Evolutionary conservation across 2,329 filamentous ascomycete species (phyloP).

Genomic region (Endocalyx cinctus): DNA sequence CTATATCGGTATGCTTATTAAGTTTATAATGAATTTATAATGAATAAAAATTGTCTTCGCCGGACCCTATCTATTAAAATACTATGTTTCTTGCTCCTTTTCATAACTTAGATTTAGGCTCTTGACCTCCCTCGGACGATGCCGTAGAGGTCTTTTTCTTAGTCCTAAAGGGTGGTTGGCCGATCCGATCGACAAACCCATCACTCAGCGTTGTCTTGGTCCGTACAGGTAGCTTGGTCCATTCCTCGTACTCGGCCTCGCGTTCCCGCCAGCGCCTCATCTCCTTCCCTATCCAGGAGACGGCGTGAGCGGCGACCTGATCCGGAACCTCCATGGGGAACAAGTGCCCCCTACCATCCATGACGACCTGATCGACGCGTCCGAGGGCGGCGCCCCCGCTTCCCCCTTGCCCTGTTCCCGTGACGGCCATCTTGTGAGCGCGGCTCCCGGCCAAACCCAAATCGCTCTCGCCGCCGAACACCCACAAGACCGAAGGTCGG

Average conservation of each 20-base stretch:
- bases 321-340: constrained; percentile 76
- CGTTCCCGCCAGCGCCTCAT: constrained; percentile 52
- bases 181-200: constrained; percentile 52
- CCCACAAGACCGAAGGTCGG: constrained; percentile 62
- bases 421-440: constrained; percentile 57
- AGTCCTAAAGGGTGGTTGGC: constrained; percentile 13
- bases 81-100: background rate
- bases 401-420: constrained; percentile 62
- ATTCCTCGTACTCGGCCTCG: constrained; percentile 52
- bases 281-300: constrained; percentile 53
- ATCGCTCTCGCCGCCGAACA: constrained; percentile 59
- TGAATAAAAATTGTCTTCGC: too few species aligned
- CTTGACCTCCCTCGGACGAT: background rate
- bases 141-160: background rate
- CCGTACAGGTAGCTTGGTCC: constrained; percentile 42
- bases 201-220: constrained; percentile 55
- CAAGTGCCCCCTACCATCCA: constrained; percentile 69
- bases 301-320: constrained; percentile 58
- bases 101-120: background rate
- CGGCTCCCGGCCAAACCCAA: constrained; percentile 49
- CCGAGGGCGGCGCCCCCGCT: constrained; percentile 61
- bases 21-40: too few species aligned
- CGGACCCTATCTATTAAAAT: constrained; percentile 9
- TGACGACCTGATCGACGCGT: constrained; percentile 59
- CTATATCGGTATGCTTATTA: too few species aligned